Conservation (phyloP, 163 green algal genomes). For the Chlorella variabilis region DNA sequence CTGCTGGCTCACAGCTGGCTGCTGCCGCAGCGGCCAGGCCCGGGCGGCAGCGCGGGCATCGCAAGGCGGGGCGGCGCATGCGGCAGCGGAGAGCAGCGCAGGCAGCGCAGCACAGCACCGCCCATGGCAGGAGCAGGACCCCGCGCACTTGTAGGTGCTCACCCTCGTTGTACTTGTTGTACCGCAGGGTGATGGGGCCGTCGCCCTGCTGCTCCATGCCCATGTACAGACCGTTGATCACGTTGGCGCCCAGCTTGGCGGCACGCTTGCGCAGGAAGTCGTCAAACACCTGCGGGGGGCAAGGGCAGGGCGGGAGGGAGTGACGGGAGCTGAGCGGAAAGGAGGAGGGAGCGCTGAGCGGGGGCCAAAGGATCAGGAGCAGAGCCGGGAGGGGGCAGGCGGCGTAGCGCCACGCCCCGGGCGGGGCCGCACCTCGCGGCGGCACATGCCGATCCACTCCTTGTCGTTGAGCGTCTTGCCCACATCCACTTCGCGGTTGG, state of each 20-base stretch:
- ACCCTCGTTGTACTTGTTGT: slow-evolving; percentile 86
- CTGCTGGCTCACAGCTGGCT: too few species aligned
- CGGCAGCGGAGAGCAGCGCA: neutral
- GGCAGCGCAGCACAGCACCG: too few species aligned
- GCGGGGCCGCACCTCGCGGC: slow-evolving; percentile 67
- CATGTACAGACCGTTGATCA: slow-evolving; percentile 89
- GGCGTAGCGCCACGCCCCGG: too few species aligned
- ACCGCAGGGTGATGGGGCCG: slow-evolving; percentile 87
- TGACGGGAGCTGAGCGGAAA: too few species aligned
- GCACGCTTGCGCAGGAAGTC: slow-evolving; percentile 95
- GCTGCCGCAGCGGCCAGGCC: too few species aligned
- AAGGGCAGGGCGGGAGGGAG: too few species aligned
- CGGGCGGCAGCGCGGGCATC: too few species aligned
- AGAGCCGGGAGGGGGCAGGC: too few species aligned
- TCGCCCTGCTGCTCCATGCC: slow-evolving; percentile 64
- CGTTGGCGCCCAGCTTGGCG: slow-evolving; percentile 81
- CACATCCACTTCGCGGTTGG: slow-evolving; percentile 97
- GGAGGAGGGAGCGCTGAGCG: too few species aligned
- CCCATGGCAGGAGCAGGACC: too few species aligned
- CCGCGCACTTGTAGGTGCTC: too few species aligned
- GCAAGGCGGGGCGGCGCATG: neutral
- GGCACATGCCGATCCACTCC: slow-evolving; percentile 95
- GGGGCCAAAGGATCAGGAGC: too few species aligned
- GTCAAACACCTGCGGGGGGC: slow-evolving; percentile 87
- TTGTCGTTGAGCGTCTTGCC: slow-evolving; percentile 96